These are phyloP conservation scores for Trichothecium roseum DNA, from an alignment of 2,329 filamentous ascomycete genomes.

Conservation along the genomic window DNA sequence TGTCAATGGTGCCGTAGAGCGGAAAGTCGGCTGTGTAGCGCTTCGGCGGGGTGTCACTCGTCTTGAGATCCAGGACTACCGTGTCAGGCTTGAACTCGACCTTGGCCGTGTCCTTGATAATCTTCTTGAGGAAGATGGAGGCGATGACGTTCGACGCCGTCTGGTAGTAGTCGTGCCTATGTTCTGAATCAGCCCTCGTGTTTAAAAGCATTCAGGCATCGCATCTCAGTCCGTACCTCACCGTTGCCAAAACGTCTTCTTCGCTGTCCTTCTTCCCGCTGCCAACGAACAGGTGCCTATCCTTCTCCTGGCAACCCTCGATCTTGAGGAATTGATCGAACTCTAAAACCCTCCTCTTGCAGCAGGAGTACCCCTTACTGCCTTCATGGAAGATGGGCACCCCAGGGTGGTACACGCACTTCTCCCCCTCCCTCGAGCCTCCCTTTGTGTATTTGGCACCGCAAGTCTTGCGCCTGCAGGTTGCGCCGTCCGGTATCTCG, in stretches of 20 bases:
- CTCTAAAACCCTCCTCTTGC: constrained; percentile 87
- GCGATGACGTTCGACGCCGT: constrained; percentile 77
- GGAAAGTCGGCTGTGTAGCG: constrained; percentile 65
- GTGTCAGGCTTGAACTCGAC: constrained; percentile 56
- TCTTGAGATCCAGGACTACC: constrained; percentile 73
- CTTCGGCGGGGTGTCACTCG: constrained; percentile 66
- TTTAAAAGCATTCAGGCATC: too few relatives aligned
- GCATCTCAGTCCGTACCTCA: constrained; percentile 47
- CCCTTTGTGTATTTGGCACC: constrained; percentile 54
- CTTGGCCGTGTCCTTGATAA: constrained; percentile 68
- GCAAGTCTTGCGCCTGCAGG: constrained; percentile 72
- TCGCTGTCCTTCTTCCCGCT: constrained; percentile 52
- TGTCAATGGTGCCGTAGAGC: constrained; percentile 68
- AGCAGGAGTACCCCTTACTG: constrained; percentile 95
- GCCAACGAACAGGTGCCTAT: constrained; percentile 74
- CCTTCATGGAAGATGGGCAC: constrained; percentile 93
- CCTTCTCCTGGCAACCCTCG: constrained; percentile 76
- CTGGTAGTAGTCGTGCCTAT: constrained; percentile 81
- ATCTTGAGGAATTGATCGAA: constrained; percentile 99
- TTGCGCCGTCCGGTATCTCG: constrained; percentile 59
- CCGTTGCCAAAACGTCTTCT: constrained; percentile 69
- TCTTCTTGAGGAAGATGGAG: constrained; percentile 94
- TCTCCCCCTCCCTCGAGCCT: constrained; percentile 54
- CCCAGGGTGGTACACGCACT: constrained; percentile 83
- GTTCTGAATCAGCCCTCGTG: too few relatives aligned